Conservation (phyloP, 129 eudicot species). For the Kitagawia praeruptora region DNA sequence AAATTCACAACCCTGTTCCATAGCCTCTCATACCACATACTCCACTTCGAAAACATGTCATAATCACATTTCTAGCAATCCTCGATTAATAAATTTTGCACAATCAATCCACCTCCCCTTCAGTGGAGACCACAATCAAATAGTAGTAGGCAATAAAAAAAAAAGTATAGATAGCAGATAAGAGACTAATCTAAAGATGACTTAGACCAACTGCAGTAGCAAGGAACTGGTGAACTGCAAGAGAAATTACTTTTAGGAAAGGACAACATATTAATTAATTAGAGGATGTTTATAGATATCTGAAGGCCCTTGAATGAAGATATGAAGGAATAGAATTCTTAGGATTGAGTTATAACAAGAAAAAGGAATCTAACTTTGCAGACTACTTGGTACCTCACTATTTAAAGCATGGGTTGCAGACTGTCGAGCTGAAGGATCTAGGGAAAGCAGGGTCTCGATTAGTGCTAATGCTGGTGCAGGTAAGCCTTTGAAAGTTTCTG, state of each 20-base stretch:
- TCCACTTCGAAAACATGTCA: background rate
- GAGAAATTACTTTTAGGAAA: background rate
- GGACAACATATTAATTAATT: background rate
- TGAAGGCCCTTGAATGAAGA: background rate
- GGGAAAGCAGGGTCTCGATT: slow-evolving; percentile 63
- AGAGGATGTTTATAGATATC: background rate
- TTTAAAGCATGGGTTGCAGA: slow-evolving; percentile 72
- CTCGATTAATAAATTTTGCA: background rate
- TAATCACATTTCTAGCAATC: background rate
- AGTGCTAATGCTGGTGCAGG: slow-evolving; percentile 75
- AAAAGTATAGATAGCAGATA: background rate
- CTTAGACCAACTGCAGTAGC: background rate
- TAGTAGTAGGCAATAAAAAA: background rate
- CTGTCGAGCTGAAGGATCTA: slow-evolving; percentile 81
- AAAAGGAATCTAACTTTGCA: background rate
- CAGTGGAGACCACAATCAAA: background rate
- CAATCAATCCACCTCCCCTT: background rate
- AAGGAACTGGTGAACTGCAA: background rate
- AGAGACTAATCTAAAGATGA: background rate
- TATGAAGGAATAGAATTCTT: background rate
- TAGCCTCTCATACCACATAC: background rate
- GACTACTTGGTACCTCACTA: slow-evolving; percentile 43
- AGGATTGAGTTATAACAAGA: background rate
- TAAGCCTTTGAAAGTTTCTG: slow-evolving; percentile 68
- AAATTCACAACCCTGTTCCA: background rate